phyloP scores from a whole-genome alignment of 176 grass and related monocot genomes.

The Eleusine coracana region DNA sequence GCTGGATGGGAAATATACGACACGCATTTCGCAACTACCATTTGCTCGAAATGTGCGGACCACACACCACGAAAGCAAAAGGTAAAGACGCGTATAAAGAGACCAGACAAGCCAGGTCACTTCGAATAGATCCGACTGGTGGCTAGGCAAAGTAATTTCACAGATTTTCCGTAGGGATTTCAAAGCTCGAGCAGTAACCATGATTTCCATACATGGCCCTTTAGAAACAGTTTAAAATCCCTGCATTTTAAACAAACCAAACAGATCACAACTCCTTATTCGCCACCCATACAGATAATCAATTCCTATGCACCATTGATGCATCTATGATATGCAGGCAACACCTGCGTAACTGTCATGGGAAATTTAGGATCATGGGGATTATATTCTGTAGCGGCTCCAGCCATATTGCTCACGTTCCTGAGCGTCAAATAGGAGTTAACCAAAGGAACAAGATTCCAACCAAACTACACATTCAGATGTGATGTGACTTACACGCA shows the following conservation, averaged over 20 bases:
- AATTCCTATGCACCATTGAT: neutral
- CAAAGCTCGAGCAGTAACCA: neutral
- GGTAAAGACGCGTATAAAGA: conserved; percentile 1
- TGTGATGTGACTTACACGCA: neutral
- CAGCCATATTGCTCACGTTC: no score
- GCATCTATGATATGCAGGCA: no score
- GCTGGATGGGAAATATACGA: neutral
- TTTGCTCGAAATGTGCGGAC: neutral
- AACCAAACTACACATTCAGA: no score
- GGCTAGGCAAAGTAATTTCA: neutral
- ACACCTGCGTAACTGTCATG: no score
- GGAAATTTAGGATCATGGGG: no score
- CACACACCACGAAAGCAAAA: neutral
- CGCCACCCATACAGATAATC: no score
- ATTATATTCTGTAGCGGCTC: no score
- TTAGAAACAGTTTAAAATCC: neutral
- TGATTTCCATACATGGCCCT: neutral
- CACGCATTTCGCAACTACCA: neutral
- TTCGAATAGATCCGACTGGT: neutral
- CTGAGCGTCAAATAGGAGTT: no score
- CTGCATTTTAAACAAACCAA: neutral
- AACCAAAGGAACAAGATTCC: no score
- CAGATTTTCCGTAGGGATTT: neutral
- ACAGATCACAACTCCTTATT: no score
- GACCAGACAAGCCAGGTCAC: neutral